Conservation (phyloP, 345 rosid genomes). For the Boechera retrofracta region DNA sequence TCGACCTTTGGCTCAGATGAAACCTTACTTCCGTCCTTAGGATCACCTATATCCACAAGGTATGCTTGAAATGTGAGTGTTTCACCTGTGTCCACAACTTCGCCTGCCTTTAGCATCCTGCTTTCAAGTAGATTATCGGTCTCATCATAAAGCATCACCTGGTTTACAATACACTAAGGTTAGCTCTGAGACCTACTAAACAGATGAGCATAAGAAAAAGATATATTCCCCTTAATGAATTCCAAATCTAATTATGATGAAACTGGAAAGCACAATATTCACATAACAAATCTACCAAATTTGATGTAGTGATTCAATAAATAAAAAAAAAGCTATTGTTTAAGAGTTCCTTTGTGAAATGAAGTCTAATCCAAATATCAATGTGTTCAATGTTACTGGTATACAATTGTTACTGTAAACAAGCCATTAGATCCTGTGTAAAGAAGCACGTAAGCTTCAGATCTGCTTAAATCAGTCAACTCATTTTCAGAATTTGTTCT, state of each 20-base stretch:
- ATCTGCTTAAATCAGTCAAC: slow-evolving; percentile 2
- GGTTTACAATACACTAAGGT: slow-evolving; percentile 15
- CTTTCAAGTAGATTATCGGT: slow-evolving; percentile 72
- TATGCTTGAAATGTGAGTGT: slow-evolving; percentile 64
- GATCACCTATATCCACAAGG: slow-evolving; percentile 75
- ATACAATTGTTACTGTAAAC: background rate
- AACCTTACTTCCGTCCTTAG: slow-evolving; percentile 44
- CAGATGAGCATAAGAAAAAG: background rate
- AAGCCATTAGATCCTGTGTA: too few species aligned
- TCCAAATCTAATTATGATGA: background rate
- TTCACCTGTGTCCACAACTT: slow-evolving; percentile 60
- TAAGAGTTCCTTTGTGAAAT: background rate
- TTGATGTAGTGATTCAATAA: background rate
- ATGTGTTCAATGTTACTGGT: background rate
- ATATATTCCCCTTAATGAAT: background rate
- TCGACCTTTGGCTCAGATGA: slow-evolving; percentile 31
- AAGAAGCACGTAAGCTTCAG: background rate
- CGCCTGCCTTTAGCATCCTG: slow-evolving; percentile 65
- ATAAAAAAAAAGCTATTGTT: background rate
- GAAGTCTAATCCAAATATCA: background rate
- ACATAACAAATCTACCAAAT: background rate
- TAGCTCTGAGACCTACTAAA: slow-evolving; percentile 7
- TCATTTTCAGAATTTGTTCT: background rate
- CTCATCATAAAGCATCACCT: slow-evolving; percentile 78
- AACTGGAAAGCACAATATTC: background rate